Base-by-base conservation (phyloP, 2,329 filamentous ascomycete species). In the Aspergillus sergii region DNA sequence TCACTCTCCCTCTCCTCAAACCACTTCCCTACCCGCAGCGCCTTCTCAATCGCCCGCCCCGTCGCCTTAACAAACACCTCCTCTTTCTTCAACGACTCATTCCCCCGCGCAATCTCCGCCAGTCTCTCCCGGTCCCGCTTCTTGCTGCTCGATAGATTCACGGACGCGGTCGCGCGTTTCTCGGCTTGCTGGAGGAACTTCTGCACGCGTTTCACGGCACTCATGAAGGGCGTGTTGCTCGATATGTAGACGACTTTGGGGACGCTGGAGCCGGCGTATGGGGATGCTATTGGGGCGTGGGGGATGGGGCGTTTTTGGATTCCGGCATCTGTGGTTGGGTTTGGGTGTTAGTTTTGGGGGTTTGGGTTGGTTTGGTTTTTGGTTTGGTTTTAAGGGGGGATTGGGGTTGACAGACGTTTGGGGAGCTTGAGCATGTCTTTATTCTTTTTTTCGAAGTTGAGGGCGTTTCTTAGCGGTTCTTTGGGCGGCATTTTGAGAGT, bases 221-320 rank as follows among this genome's bases (percentile, higher is more conserved):
- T 82, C 74, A 89, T 83, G 76, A 87, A 86, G 6, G 85, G 85
- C 0, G 86, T 84, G 6, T 78, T 78, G 43, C 77, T 76, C 12
- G 83, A 85, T 41, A 89, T 75, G 74, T 89, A 89, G 74, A 89
- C 79, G 28, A 80, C 75, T 75, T 89, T 89, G 12, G 81, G 83
- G 6, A 78, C 72, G 1, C 71, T 68, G 53, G 82, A 67, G 59
- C 80, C 80, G 21, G 84, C 76, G 73, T 85, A 86, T 4, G 85
- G 84, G 0, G 84, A 84, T 4, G 85, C 78, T 34, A 86, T 75
- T 2, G 86, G 75, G 4, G 86, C 79, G 72, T 83, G 86, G n/a
- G 83, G 81, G 67, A 89, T 83, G 0, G 87, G 86, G 0, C 87
- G 83, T 72, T 86, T 87, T 66, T 80, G 72, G 57, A 88, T 75